phyloP scores from a whole-genome alignment of 2,329 filamentous ascomycete genomes.

The Penicillium sp. region DNA sequence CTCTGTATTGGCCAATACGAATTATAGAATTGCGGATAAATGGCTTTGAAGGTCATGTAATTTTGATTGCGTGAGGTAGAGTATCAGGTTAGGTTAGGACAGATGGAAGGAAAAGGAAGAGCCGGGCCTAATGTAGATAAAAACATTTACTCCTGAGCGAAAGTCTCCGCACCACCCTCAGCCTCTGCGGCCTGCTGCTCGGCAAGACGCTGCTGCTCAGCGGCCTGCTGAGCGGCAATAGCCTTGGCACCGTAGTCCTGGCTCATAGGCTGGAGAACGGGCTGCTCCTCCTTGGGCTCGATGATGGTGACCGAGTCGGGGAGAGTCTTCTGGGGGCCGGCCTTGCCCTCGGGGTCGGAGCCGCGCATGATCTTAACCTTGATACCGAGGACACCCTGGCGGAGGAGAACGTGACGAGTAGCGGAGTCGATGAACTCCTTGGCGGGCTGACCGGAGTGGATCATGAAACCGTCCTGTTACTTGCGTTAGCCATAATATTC shows the following conservation, averaged over 20 bases:
- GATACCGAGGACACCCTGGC: slow-evolving; percentile 99
- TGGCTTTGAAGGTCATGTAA: slow-evolving; percentile 25
- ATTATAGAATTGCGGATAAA: slow-evolving; percentile 1
- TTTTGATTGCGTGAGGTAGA: slow-evolving; percentile 39
- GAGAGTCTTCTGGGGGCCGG: slow-evolving; percentile 92
- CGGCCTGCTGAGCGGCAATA: slow-evolving; percentile 57
- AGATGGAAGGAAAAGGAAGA: slow-evolving; percentile 26
- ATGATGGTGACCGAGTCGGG: slow-evolving; percentile 99
- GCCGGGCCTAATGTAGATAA: slow-evolving; percentile 25
- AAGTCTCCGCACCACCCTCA: slow-evolving; percentile 44
- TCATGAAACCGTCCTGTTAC: slow-evolving; percentile 92
- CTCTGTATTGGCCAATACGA: not conserved
- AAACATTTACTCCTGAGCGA: slow-evolving; percentile 46
- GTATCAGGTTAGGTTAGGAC: slow-evolving; percentile 33
- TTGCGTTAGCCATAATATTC: slow-evolving; percentile 8
- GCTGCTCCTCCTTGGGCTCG: slow-evolving; percentile 99
- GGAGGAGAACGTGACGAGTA: slow-evolving; percentile 98
- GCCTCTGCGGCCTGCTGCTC: slow-evolving; percentile 55
- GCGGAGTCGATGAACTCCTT: slow-evolving; percentile 99
- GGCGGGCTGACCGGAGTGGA: slow-evolving; percentile 99
- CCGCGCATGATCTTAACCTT: slow-evolving; percentile 99
- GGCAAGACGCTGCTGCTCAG: slow-evolving; percentile 55
- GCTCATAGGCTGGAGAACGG: slow-evolving; percentile 89
- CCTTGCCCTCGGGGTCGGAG: slow-evolving; percentile 98
- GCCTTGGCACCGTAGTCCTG: slow-evolving; percentile 99